Base-by-base conservation (phyloP, 192 early-diverging fungal species). In the Coemansia erecta region DNA sequence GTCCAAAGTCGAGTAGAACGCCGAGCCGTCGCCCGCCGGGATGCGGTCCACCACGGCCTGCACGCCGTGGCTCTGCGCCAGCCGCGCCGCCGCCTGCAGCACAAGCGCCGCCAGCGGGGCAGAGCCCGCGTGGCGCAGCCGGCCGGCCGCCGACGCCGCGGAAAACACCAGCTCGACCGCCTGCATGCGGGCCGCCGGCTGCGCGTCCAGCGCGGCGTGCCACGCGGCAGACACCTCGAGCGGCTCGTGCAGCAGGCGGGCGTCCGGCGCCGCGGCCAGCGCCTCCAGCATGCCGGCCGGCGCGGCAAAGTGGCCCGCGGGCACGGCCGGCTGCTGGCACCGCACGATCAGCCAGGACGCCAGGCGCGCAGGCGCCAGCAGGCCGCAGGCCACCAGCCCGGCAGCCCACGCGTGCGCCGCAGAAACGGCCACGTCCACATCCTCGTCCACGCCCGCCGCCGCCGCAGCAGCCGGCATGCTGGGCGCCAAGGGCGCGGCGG, bases 131-230 rank as follows among this genome's bases (percentile, higher is more conserved):
- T 19, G 52, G 10, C 73, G 63, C 57, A 77, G 26, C 13, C 42
- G 43, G 22, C 73, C 73, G 0, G 66, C 60, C 12, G 64, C 64
- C 3, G 61, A 55, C 3, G 73, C 73, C 14, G 56, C 49, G 18
- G 64, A 60, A 37, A 77, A 70, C 28, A 77, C 68, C 7, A 77
- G 64, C 42, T 77, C 73, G n/a, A 70, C 43, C 6, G 63, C 60
- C 58, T 70, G 67, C 40, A 58, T 69, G 35, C 63, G 61, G 24
- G 57, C 60, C 11, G 53, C 15, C 7, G 17, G 23, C 37, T 70
- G 58, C 2, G 35, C 24, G 1, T 43, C 56, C 24, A 77, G 57
- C n/a, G 68, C 53, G 12, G 56, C n/a, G 8, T 57, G 40, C 73
- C 73, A 76, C 50, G 40, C 33, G 0, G 67, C 39, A 1, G 53